Conservation (phyloP, 352 stramenopile species). For the Peronospora destructor region DNA sequence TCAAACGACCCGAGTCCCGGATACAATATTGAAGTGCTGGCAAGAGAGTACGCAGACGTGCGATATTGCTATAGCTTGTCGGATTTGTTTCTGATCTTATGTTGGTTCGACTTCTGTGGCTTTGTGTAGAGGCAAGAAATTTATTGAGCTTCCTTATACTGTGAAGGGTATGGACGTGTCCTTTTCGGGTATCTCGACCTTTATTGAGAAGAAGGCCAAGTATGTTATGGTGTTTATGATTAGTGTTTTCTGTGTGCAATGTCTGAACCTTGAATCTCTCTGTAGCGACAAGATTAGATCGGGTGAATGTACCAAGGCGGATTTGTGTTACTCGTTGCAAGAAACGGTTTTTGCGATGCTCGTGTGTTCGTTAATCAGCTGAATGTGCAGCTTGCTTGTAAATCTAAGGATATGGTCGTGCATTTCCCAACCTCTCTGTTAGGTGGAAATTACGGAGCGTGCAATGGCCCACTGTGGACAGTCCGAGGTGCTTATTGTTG, state of each 20-base stretch:
- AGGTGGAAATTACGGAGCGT: slow-evolving; percentile 98
- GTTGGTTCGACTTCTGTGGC: not conserved
- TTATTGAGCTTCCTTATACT: slow-evolving; percentile 97
- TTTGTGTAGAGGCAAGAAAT: slow-evolving; percentile 67
- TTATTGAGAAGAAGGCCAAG: slow-evolving; percentile 92
- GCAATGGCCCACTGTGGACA: slow-evolving; percentile 98
- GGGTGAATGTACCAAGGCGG: slow-evolving; percentile 89
- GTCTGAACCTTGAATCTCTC: not conserved
- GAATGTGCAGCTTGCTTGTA: not conserved
- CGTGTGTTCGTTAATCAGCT: slow-evolving; percentile 23
- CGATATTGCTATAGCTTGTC: too few relatives aligned
- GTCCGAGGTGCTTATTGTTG: slow-evolving; percentile 97
- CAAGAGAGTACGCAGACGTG: slow-evolving; percentile 71
- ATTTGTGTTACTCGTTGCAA: slow-evolving; percentile 98
- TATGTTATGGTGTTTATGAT: slow-evolving; percentile 18
- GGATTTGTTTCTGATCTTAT: not conserved
- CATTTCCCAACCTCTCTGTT: not conserved
- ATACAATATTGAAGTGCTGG: slow-evolving; percentile 99
- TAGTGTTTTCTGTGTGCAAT: not conserved
- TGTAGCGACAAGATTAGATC: slow-evolving; percentile 68
- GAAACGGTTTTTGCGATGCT: slow-evolving; percentile 99
- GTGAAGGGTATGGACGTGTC: slow-evolving; percentile 99
- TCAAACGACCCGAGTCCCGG: slow-evolving; percentile 97
- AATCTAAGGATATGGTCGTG: not conserved
- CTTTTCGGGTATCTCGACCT: slow-evolving; percentile 96